These are phyloP conservation scores for Melianthus villosus DNA, from an alignment of 441 rosid species.

Conservation along the genomic window DNA sequence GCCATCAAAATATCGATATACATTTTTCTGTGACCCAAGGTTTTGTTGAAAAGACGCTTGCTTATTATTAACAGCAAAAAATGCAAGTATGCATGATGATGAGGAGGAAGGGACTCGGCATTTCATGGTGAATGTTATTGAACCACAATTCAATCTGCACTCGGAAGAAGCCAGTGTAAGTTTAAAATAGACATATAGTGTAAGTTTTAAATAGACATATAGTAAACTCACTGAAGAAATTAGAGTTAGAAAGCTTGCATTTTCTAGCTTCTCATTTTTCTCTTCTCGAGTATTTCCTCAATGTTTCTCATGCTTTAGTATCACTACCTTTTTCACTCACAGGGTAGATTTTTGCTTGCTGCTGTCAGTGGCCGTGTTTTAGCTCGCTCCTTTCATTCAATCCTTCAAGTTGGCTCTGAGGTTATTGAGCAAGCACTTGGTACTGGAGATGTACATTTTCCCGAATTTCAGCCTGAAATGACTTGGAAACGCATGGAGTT, in stretches of 20 bases:
- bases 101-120: constrained; percentile 79
- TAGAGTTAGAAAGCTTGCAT: background rate
- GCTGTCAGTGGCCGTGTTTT: constrained; percentile 93
- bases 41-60: constrained; percentile 10
- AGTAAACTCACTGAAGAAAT: background rate
- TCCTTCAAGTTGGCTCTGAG: constrained; percentile 67
- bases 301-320: constrained; percentile 2
- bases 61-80: constrained; percentile 30
- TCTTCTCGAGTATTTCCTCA: too few species aligned
- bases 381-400: constrained; percentile 79
- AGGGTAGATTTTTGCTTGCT: constrained; percentile 97
- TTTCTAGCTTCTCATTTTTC: background rate
- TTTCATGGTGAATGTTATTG: constrained; percentile 93
- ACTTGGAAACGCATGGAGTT: constrained; percentile 79
- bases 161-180: constrained; percentile 98
- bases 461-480: constrained; percentile 78
- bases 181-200: constrained; percentile 41
- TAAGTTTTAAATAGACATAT: constrained; percentile 37
- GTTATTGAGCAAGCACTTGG: constrained; percentile 68
- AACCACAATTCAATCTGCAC: constrained; percentile 99
- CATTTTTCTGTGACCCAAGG: constrained; percentile 3
- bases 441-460: constrained; percentile 31
- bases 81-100: constrained; percentile 37
- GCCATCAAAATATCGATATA: constrained; percentile 3
- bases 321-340: constrained; percentile 14